Conservation (phyloP, 768 basidiomycete genomes). For the Leccinum truebloodii region DNA sequence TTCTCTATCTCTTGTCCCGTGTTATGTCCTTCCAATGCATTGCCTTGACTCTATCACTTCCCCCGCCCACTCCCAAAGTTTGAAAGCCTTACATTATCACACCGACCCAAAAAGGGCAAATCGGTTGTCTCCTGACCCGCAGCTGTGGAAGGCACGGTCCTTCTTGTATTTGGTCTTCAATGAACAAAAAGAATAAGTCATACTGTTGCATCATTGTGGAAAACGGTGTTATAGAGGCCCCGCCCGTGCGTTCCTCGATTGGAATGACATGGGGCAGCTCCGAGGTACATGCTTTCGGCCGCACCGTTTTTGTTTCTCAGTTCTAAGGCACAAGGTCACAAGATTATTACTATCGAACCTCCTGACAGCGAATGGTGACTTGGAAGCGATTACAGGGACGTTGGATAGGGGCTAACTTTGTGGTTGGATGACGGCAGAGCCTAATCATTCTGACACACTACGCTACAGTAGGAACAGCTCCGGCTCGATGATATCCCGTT, state of each 20-base stretch:
- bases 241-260: conserved; percentile 10
- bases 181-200: conserved; percentile 10
- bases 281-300: conserved; percentile 11
- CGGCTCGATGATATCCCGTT: background rate
- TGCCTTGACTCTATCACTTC: background rate
- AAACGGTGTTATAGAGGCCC: conserved; percentile 17
- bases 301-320: background rate
- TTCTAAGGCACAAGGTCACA: conserved; percentile 7
- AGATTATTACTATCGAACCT: conserved; percentile 3
- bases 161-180: conserved; percentile 16
- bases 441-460: background rate
- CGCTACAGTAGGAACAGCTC: background rate
- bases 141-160: conserved; percentile 2
- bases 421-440: conserved; percentile 1
- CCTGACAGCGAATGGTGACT: conserved; percentile 1
- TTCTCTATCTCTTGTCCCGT: background rate
- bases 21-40: conserved; percentile 6
- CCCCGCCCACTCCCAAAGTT: background rate
- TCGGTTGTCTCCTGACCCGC: conserved; percentile 11
- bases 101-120: conserved; percentile 9
- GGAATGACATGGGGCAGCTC: conserved; percentile 1
- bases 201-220: background rate
- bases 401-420: conserved; percentile 11
- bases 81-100: background rate
- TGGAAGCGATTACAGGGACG: background rate